Percentiles rank a stretch among this genome's conserved stretches.
Conservation (phyloP, 2,329 filamentous ascomycete species). For the Paraphaeosphaeria sporulosa region DNA sequence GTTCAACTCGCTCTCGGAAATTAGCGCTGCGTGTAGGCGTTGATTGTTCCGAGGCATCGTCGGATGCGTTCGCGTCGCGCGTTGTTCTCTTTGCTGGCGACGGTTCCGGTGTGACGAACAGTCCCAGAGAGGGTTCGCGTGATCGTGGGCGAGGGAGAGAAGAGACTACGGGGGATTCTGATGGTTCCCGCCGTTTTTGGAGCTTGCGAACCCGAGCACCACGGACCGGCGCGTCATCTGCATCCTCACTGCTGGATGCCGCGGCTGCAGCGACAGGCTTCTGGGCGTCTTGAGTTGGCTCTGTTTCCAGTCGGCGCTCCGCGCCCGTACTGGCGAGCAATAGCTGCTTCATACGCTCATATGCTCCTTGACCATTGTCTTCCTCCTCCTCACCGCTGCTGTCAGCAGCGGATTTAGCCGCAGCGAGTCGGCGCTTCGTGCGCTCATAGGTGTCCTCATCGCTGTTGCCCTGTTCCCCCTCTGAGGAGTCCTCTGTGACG, state of each 20-base stretch:
- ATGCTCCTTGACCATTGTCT: conserved; percentile 50
- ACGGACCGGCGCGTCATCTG: conserved; percentile 40
- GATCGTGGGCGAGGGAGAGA: conserved; percentile 32
- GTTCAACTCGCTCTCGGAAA: conserved; percentile 75
- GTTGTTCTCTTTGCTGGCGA: conserved; percentile 45
- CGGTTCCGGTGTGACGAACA: conserved; percentile 64
- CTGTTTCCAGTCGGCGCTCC: conserved; percentile 4
- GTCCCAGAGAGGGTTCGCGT: conserved; percentile 57
- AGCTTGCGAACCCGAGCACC: conserved; percentile 24
- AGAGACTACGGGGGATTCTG: conserved; percentile 25
- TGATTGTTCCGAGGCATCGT: conserved; percentile 53
- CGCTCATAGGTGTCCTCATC: conserved; percentile 45
- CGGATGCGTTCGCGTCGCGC: conserved; percentile 39
- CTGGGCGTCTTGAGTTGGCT: conserved; percentile 9
- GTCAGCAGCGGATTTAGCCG: conserved; percentile 13
- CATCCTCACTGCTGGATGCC: conserved; percentile 34
- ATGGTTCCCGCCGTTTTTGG: conserved; percentile 19
- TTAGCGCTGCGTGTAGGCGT: conserved; percentile 61
- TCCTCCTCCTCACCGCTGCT: conserved; percentile 33
- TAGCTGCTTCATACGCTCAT: conserved; percentile 57
- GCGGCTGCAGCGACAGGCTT: conserved; percentile 12
- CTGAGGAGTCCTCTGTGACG: conserved; percentile 38
- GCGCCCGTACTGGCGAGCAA: conserved; percentile 44
- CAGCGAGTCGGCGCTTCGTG: conserved; percentile 15
- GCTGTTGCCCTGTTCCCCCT: conserved; percentile 18